Percentiles rank a stretch among this genome's conserved stretches.
These are phyloP conservation scores for Colletotrichum orchidophilum DNA, from an alignment of 2,329 filamentous ascomycete species.

Conservation along the genomic window DNA sequence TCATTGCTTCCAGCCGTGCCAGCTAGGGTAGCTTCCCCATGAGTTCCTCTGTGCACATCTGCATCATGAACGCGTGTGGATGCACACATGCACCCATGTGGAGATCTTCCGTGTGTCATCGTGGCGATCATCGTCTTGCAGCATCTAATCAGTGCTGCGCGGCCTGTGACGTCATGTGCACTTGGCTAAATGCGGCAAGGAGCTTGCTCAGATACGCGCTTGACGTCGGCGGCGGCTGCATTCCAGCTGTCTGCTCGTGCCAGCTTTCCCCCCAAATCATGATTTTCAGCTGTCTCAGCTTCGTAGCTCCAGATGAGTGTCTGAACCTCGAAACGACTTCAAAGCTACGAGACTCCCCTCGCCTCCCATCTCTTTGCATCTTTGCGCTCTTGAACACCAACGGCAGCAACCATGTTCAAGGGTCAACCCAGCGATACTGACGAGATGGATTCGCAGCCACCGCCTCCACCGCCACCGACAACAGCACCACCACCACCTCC, in stretches of 20 bases:
- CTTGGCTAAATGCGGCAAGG: constrained; percentile 10
- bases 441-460: constrained; percentile 10
- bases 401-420: constrained; percentile 25
- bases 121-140: background rate
- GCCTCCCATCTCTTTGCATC: background rate
- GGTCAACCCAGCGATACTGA: background rate
- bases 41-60: too few species aligned
- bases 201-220: constrained; percentile 11
- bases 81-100: constrained; percentile 21
- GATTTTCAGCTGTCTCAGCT: constrained; percentile 6
- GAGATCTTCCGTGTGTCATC: constrained; percentile 23
- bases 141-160: constrained; percentile 1
- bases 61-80: too few species aligned
- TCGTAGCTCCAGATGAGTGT: background rate
- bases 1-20: background rate
- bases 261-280: background rate
- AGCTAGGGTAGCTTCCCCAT: background rate
- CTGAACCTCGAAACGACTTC: background rate
- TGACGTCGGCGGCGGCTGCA: constrained; percentile 33
- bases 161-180: constrained; percentile 26
- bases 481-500: background rate
- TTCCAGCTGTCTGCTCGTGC: background rate
- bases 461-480: background rate
- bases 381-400: background rate
- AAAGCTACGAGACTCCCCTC: background rate